Base-by-base conservation (phyloP, 225 moss, liverwort and hornwort species). In the Pleurozium schreberi region DNA sequence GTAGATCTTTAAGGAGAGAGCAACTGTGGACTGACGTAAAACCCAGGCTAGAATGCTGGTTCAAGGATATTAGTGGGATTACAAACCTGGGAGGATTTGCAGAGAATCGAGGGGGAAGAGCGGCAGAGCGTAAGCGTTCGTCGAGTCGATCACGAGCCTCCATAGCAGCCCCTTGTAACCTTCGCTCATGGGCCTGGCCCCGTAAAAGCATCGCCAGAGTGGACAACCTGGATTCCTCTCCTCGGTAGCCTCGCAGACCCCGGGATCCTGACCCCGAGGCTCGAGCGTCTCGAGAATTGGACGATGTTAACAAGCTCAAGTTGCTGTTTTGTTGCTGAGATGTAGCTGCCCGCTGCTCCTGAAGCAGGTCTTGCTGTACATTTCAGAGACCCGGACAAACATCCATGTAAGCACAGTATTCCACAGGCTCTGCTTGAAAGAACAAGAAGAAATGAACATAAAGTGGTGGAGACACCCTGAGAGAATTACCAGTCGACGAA, bases 91-190 rank as follows among this genome's bases (percentile, higher is more conserved):
- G 94, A 69, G 84, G 91, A 63, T 92, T 92, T 68, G 88, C 89
- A 87, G 92, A 89, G 59, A 90, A 93, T 82, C 91, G 91, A 60
- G 93, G 93, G 55, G 90, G 93, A 26, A 94, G 95, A 68, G 96
- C 95, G 31, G 95, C 94, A 68, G 95, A 93, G 81, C 98, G 95
- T 80, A 98, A 90, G 63, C 98, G 96, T 88, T 97, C 97, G 77
- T 98, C 96, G 33, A 98, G 92, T 26, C 98, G 94, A 76, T 98
- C 95, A 87, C 98, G 96, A 86, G 98, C 98, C 87, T 97, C 96
- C 90, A 95, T 89, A 16, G 97, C 98, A 55, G 95, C 94, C 59
- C 95, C 95, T 84, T 93, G 96, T 80, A 96, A 88, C 79, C 93
- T 89, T 64, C 93, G 93, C 83, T 94, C 91, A 60, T 92, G 87